Conservation (phyloP, 1,284 basidiomycete genomes). For the Apiotrichum laibachii region DNA sequence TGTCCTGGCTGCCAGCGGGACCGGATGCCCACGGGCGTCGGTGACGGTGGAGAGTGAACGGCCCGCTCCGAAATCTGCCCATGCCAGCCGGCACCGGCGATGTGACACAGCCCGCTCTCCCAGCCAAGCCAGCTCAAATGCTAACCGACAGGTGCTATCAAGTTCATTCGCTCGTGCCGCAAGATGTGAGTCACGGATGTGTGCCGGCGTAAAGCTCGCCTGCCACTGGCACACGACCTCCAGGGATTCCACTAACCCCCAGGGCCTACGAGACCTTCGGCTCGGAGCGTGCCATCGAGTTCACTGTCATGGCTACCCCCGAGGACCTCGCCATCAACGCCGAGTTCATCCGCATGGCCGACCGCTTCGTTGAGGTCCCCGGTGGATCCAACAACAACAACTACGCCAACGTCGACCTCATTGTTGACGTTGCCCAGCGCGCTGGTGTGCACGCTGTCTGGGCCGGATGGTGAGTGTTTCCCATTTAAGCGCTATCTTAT, state of each 20-base stretch:
- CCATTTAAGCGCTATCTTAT: conserved; percentile 8
- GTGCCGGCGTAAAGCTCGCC: too few species aligned
- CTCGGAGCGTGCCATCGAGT: conserved; percentile 91
- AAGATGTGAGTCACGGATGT: background rate
- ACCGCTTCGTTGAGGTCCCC: conserved; percentile 97
- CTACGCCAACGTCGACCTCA: conserved; percentile 99
- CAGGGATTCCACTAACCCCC: background rate
- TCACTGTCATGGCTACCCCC: conserved; percentile 99
- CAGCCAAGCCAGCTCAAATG: background rate
- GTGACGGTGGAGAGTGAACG: too few species aligned
- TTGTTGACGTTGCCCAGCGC: conserved; percentile 96
- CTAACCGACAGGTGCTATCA: conserved; percentile 1
- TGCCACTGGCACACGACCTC: too few species aligned
- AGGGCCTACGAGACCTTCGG: conserved; percentile 99
- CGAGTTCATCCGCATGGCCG: conserved; percentile 99
- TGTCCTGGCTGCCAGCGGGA: too few species aligned
- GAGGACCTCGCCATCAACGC: conserved; percentile 96
- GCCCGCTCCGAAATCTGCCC: too few species aligned
- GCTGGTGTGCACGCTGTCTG: conserved; percentile 98
- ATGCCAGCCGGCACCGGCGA: too few species aligned
- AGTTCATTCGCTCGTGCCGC: conserved; percentile 1
- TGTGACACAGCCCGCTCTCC: too few species aligned
- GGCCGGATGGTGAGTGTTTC: conserved; percentile 79
- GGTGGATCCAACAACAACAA: conserved; percentile 99
- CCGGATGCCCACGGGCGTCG: too few species aligned